A percentile compares a stretch with the other conserved stretches of the same genome.
Conservation (phyloP, 306 rosid genomes). For the Citrullus amarus region DNA sequence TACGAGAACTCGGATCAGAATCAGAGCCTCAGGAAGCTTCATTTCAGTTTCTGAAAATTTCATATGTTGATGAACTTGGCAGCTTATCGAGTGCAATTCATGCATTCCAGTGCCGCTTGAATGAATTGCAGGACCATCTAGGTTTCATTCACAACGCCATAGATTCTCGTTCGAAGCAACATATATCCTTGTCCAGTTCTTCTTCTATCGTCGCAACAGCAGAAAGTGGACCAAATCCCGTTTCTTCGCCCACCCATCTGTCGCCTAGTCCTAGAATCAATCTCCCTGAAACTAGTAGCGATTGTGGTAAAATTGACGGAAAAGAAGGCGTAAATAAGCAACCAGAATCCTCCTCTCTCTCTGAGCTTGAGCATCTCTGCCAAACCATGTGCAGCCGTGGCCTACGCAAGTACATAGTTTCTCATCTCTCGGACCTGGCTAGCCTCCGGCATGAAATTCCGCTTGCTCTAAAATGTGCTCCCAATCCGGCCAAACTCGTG, state of each 20-base stretch:
- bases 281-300: not conserved
- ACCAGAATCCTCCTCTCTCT: not conserved
- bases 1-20: not conserved
- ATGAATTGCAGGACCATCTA: constrained; percentile 36
- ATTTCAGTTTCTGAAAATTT: not conserved
- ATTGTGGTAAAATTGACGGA: not conserved
- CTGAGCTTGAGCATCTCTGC: constrained; percentile 28
- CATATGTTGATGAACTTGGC: constrained; percentile 21
- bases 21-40: not conserved
- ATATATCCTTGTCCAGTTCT: not conserved
- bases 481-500: constrained; percentile 32
- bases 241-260: not conserved
- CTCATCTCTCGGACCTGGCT: constrained; percentile 12
- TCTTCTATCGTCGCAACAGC: not conserved
- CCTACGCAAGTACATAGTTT: constrained; percentile 30
- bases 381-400: constrained; percentile 38
- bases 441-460: constrained; percentile 28
- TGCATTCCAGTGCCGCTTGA: constrained; percentile 26
- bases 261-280: not conserved
- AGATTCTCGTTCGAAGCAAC: constrained; percentile 17
- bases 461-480: constrained; percentile 30
- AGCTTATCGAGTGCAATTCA: constrained; percentile 22
- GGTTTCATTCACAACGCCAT: constrained; percentile 31
- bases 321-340: not conserved
- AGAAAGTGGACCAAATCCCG: not conserved